A percentile compares a stretch with the other conserved stretches of the same genome.
Evolutionary conservation across 441 rosid genomes (phyloP).

Genomic region (Populus tomentosa): DNA sequence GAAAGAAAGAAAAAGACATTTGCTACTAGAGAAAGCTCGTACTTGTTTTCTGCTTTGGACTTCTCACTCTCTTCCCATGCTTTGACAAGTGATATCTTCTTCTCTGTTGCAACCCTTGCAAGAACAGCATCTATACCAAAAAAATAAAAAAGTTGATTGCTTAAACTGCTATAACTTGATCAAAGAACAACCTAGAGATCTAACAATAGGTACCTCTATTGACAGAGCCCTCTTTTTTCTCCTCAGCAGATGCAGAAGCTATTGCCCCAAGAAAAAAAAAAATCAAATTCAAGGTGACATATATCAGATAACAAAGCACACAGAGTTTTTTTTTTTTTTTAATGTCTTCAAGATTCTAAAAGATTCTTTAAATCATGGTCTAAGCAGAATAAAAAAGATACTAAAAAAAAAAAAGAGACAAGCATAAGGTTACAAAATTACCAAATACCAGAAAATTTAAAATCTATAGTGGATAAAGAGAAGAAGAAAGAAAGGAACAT

Average conservation of each 20-base stretch:
- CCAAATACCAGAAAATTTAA: neutral
- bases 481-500: neutral
- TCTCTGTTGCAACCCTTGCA: constrained; percentile 81
- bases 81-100: constrained; percentile 62
- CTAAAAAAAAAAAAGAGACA: neutral
- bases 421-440: neutral
- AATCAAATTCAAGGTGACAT: neutral
- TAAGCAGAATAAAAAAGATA: neutral
- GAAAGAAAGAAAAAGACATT: neutral
- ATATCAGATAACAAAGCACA: neutral
- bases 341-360: neutral
- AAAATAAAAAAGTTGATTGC: neutral
- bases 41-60: constrained; percentile 91
- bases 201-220: constrained; percentile 41
- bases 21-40: neutral
- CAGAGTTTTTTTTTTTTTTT: neutral
- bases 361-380: neutral
- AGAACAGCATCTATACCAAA: constrained; percentile 61
- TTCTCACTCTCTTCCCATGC: constrained; percentile 99
- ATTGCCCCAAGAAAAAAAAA: constrained; percentile 28
- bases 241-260: constrained; percentile 32
- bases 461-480: neutral
- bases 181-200: neutral
- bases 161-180: neutral
- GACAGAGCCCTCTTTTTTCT: constrained; percentile 40